phyloP scores from a whole-genome alignment of 163 green algal species.

The Prototheca cutis region DNA sequence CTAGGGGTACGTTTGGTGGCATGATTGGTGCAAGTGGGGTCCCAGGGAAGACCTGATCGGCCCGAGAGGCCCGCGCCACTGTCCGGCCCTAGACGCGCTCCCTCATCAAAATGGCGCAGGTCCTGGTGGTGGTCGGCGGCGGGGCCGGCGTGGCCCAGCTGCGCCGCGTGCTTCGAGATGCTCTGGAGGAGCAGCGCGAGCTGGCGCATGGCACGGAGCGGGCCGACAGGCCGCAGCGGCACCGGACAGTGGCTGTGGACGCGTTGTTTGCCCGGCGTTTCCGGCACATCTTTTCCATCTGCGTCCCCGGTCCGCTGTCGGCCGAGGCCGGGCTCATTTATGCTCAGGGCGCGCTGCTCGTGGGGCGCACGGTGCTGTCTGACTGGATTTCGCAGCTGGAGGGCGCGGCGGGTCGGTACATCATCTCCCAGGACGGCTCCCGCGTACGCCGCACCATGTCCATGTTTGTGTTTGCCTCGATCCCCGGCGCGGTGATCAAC shows the following conservation, averaged over 20 bases:
- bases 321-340: slow-evolving; percentile 61
- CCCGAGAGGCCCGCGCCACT: too few relatives aligned
- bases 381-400: slow-evolving; percentile 68
- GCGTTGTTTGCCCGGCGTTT: slow-evolving; percentile 58
- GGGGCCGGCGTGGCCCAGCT: slow-evolving; percentile 5
- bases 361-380: slow-evolving; percentile 71
- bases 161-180: background rate
- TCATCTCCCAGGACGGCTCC: slow-evolving; percentile 39
- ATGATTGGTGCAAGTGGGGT: too few relatives aligned
- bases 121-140: slow-evolving; percentile 13
- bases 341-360: slow-evolving; percentile 58
- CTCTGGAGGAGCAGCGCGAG: slow-evolving; percentile 15
- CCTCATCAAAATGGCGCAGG: slow-evolving; percentile 2
- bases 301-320: slow-evolving; percentile 53
- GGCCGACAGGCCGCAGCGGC: background rate
- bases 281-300: slow-evolving; percentile 64
- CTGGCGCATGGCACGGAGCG: slow-evolving; percentile 4
- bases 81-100: background rate
- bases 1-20: too few relatives aligned
- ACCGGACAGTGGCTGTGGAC: slow-evolving; percentile 56
- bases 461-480: slow-evolving; percentile 53
- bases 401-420: slow-evolving; percentile 45
- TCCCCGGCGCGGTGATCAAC: slow-evolving; percentile 83
- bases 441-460: slow-evolving; percentile 40
- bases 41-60: too few relatives aligned